Base-by-base conservation (phyloP, 2,329 filamentous ascomycete species). In the Talaromyces sp. region DNA sequence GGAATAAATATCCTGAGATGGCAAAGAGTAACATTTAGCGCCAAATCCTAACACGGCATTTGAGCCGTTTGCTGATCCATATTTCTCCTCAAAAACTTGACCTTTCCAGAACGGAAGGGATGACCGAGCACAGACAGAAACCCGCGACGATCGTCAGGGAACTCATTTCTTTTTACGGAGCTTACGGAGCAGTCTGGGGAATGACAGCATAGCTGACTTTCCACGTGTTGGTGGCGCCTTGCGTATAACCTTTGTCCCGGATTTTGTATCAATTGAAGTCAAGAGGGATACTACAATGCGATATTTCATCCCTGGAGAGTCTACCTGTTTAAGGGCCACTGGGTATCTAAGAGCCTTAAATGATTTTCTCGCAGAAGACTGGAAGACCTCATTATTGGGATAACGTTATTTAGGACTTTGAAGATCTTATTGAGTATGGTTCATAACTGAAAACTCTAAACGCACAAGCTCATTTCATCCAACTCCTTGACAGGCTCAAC, bases 101-200 rank as follows among this genome's bases (percentile, higher is more conserved):
- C 11, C 29, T 45, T 45, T 49, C 43, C 40, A 34, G 25, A 62
- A 53, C 2, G 60, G 60, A 53, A 62, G 43, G 17, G 60, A 62
- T 40, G 11, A 25, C 54, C 60, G 19, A 62, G 60, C 60, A 62
- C 60, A 38, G 60, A 62, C 45, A 51, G 43, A 27, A 38, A 22
- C 22, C 59, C 6, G 49, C 25, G 7, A 43, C 22, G 47, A 62
- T 62, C 60, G 47, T 53, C 47, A 22, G 22, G 25, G 15, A 40
- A 40, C 53, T 36, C 29, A 56, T 56, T 56, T 56, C 31, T 56
- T 25, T 22, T 13, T 11, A 56, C n/a, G 31, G 51, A 38, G 31
- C 31, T 25, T 25, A 43, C 11, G 15, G 43, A 38, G 11, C 7
- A 19, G 58, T 49, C 7, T n/a, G 29, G 17, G 43, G 25, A 36